Evolutionary conservation across 2,329 filamentous ascomycete genomes (phyloP).

Genomic region (Aspergillus ibericus): DNA sequence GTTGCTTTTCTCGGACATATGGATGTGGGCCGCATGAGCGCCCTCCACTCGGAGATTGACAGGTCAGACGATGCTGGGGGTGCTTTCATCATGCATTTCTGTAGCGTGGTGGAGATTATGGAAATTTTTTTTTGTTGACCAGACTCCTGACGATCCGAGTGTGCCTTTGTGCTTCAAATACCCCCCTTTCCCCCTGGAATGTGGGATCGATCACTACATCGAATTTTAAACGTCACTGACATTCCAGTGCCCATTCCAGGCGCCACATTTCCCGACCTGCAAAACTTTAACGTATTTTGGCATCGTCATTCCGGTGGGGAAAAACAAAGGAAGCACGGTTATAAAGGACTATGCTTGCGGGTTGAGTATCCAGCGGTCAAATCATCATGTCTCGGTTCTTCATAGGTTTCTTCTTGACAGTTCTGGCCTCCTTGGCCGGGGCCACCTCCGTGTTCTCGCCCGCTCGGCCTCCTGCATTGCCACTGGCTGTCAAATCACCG

Average conservation of each 20-base stretch:
- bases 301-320: conserved; percentile 2
- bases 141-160: background rate
- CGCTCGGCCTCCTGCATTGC: conserved; percentile 65
- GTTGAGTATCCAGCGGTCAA: conserved; percentile 17
- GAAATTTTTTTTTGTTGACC: conserved; percentile 8
- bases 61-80: conserved; percentile 23
- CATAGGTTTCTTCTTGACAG: conserved; percentile 26
- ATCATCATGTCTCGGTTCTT: conserved; percentile 32
- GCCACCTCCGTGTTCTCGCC: conserved; percentile 60
- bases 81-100: conserved; percentile 13
- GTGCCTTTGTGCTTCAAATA: conserved; percentile 11
- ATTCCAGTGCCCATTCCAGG: conserved; percentile 33
- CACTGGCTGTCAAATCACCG: conserved; percentile 71
- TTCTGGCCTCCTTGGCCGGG: conserved; percentile 22
- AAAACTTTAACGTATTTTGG: conserved; percentile 3
- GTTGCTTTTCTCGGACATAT: conserved; percentile 2
- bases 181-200: conserved; percentile 16
- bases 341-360: conserved; percentile 20
- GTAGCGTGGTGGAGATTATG: conserved; percentile 8
- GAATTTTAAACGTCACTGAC: conserved; percentile 22
- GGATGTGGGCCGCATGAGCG: conserved; percentile 11
- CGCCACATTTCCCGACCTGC: conserved; percentile 13
- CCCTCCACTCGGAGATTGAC: conserved; percentile 9
- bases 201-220: conserved; percentile 22
- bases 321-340: conserved; percentile 15